phyloP scores from a whole-genome alignment of 2,329 filamentous ascomycete species.

The Beauveria sp. region DNA sequence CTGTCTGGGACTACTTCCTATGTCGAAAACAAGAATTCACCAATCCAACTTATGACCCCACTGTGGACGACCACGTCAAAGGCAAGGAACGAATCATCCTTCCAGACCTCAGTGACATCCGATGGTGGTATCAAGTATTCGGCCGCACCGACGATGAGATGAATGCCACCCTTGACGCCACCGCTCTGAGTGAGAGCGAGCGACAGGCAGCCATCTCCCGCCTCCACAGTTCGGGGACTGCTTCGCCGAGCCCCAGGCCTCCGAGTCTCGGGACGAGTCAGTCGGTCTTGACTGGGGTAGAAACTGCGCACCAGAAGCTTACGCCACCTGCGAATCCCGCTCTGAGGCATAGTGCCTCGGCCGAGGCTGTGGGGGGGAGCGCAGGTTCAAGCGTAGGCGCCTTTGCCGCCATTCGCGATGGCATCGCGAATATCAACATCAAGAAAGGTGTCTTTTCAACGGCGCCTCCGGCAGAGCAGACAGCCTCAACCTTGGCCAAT shows the following conservation, averaged over 20 bases:
- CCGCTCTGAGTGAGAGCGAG: conserved; percentile 41
- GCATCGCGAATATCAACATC: conserved; percentile 39
- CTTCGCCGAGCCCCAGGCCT: conserved; percentile 28
- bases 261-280: conserved; percentile 32
- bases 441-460: conserved; percentile 35
- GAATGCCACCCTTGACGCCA: conserved; percentile 61
- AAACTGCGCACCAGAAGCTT: conserved; percentile 47
- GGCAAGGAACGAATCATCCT: conserved; percentile 80
- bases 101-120: conserved; percentile 66
- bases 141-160: conserved; percentile 84
- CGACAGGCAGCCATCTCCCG: conserved; percentile 29
- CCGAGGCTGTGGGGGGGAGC: conserved; percentile 22
- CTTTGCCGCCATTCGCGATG: conserved; percentile 40
- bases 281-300: conserved; percentile 52
- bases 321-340: conserved; percentile 33
- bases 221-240: conserved; percentile 23
- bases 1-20: conserved; percentile 95
- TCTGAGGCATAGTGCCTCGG: conserved; percentile 37
- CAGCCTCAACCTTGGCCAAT: conserved; percentile 18
- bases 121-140: conserved; percentile 91
- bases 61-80: conserved; percentile 69
- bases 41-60: conserved; percentile 69
- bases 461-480: conserved; percentile 22
- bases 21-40: conserved; percentile 71
- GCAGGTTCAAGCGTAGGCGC: conserved; percentile 25